Base-by-base conservation (phyloP, 768 basidiomycete genomes). In the Lentinus tigrinus region DNA sequence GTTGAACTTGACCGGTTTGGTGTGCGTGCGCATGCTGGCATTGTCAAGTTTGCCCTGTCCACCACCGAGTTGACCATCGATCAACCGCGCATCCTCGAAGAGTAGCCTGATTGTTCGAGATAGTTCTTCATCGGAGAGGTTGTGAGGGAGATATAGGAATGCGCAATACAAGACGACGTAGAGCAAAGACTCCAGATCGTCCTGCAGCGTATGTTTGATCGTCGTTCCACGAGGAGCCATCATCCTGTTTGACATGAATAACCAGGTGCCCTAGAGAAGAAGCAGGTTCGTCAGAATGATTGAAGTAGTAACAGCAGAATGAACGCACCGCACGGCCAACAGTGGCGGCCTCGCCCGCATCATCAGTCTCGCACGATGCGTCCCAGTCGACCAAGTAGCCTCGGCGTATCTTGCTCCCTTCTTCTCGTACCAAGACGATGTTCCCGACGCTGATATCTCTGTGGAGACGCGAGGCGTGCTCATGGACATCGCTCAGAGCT, bases 221-320 rank as follows among this genome's bases (percentile, higher is more conserved):
- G 24, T n/a, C 6, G 14, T 8, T 1, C 23, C n/a, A 14, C 5
- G 16, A 3, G 1, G 6, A 8, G 19, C 3, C 9, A 56, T n/a
- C 44, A 58, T 36, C 0, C 40, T 31, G 5, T 31, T 19, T 1
- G 61, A 58, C 53, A 62, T 54, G 26, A 58, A 62, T 2, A 16
- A 9, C 56, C 57, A 55, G 16, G 61, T 61, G 11, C 59, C 59
- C 59, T 61, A 3, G n/a, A n/a, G n/a, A n/a, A n/a, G n/a, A n/a
- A n/a, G 31, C 31, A 11, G 31, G 31, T 31, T 31, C 7, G 7
- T 7, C 11, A 11, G 31, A 31, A 11, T 31, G 31, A 7, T 31
- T 11, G 6, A 31, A 6, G 11, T 31, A 6, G 11, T 6, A 7
- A 11, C 31, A 31, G 19, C 21, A 24, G 11, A 14, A 14, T 23